Base-by-base conservation (phyloP, 1,139 yeast genomes). In the Scheffersomyces insectosa region DNA sequence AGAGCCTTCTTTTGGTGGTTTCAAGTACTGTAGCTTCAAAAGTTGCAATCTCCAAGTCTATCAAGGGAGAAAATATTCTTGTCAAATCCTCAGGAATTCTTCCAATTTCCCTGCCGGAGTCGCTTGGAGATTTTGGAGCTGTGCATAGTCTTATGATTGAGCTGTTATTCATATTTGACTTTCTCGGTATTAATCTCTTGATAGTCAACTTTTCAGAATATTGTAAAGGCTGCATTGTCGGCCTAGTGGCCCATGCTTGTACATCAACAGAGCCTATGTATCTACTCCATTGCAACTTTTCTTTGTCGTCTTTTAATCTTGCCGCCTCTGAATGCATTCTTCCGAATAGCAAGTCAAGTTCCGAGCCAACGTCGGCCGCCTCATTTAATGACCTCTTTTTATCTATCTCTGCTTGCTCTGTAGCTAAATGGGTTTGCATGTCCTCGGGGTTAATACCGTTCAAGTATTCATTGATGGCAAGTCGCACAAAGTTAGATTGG, bases 181-280 rank as follows among this genome's bases (percentile, higher is more conserved):
- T 52, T 46, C 63, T 68, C 0, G 79, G 72, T 15, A 48, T 62
- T 34, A 60, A 52, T 38, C 66, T 56, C 41, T 52, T 66, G 10
- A 85, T 57, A 5, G 66, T 59, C 37, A 84, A 59, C 23, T 56
- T 62, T 32, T 85, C 79, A 13, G 79, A 77, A 57, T 77, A 80
- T 41, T 71, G 58, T 5, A 84, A 64, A 0, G 83, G 76, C 37
- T 68, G 69, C 34, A 73, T 54, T 0, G 88, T 85, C 0, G 95
- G 88, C 39, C 96, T 68, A 0, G 96, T 88, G 8, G 95, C 90
- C 88, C 91, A 85, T 2, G 89, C 91, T 42, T 81, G 83, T 0
- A 86, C 80, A 48, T 83, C 84, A 25, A 88, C 55, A 1, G 89
- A 75, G 0, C 97, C 97, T 20, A 89, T 70, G 54, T 73, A 85